These are phyloP conservation scores for Coriolopsis trogii DNA, from an alignment of 1,284 basidiomycete genomes.

Conservation along the genomic window DNA sequence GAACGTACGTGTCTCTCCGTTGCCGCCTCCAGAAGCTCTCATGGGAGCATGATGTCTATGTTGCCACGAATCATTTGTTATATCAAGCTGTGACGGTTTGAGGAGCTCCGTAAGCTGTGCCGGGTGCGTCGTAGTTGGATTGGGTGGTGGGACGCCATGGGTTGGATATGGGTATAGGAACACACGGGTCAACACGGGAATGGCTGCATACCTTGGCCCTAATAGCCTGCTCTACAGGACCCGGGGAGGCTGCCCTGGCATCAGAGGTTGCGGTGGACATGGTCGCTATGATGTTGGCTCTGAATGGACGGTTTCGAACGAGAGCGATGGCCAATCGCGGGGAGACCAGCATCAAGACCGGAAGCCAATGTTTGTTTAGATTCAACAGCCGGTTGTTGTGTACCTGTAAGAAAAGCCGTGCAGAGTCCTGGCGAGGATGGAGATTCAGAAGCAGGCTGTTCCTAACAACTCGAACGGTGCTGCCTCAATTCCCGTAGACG, in stretches of 20 bases:
- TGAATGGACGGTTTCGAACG: constrained; percentile 26
- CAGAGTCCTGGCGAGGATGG: no score
- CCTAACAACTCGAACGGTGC: no score
- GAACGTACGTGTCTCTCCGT: constrained; percentile 71
- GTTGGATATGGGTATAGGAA: constrained; percentile 5
- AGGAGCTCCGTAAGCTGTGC: constrained; percentile 60
- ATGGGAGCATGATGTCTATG: constrained; percentile 79
- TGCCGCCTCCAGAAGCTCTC: constrained; percentile 62
- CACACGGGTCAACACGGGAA: constrained; percentile 5
- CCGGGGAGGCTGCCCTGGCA: constrained; percentile 24
- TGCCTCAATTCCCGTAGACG: no score
- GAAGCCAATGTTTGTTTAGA: no score
- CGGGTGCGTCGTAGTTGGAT: no score
- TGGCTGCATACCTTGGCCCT: constrained; percentile 51
- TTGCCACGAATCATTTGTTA: constrained; percentile 77
- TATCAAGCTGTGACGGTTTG: constrained; percentile 57
- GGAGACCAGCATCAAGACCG: constrained; percentile 23
- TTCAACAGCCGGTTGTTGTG: no score
- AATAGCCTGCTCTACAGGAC: constrained; percentile 51
- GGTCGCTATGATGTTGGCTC: constrained; percentile 24
- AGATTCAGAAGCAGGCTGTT: no score
- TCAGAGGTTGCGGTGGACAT: constrained; percentile 26
- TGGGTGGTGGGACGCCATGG: constrained; percentile 8
- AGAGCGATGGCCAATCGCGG: constrained; percentile 24
- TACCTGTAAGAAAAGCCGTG: no score